Conservation (phyloP, 768 basidiomycete species). For the Leucocoprinus birnbaumii region DNA sequence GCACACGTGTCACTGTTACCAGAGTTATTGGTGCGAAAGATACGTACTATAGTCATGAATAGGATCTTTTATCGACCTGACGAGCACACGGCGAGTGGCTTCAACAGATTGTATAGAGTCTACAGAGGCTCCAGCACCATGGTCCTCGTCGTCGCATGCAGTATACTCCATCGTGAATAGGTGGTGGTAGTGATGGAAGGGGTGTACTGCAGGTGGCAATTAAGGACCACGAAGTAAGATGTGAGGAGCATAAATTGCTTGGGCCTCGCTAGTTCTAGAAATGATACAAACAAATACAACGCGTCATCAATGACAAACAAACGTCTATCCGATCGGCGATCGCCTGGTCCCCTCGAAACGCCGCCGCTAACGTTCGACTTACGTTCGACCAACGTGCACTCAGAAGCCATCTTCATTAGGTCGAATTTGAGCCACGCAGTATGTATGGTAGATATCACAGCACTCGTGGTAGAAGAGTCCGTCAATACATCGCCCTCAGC, state of each 20-base stretch:
- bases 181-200: conserved; percentile 3
- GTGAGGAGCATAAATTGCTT: too few species aligned
- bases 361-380: too few species aligned
- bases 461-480: too few species aligned
- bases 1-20: neutral
- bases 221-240: neutral
- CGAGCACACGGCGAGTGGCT: conserved; percentile 2
- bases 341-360: too few species aligned
- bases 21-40: neutral
- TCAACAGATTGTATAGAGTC: conserved; percentile 2
- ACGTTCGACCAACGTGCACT: too few species aligned
- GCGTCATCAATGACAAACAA: conserved; percentile 6
- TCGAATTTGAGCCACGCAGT: too few species aligned
- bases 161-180: neutral
- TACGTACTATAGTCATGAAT: conserved; percentile 15
- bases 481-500: neutral
- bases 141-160: neutral
- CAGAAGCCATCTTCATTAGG: too few species aligned
- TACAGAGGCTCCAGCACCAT: neutral
- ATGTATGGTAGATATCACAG: too few species aligned
- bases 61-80: conserved; percentile 15
- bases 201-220: neutral
- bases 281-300: neutral
- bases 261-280: neutral
- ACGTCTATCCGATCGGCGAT: too few species aligned